Evolutionary conservation across 495 filamentous ascomycete genomes (phyloP).

Genomic region (Penicillium riverlandense): DNA sequence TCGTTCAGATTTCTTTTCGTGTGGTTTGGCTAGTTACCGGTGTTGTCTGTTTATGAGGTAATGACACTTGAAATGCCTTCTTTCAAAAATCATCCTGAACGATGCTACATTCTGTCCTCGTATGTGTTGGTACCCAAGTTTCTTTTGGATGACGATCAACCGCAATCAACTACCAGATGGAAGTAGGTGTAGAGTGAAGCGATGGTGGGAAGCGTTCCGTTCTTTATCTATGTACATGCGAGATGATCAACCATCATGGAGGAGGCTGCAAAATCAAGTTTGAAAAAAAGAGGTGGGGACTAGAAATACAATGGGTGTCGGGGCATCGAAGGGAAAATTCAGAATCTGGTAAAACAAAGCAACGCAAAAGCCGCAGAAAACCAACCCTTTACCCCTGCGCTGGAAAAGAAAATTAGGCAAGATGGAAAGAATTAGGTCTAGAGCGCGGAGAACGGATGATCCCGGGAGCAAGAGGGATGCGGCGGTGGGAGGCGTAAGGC

Average conservation of each 20-base stretch:
- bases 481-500: neutral
- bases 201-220: neutral
- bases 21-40: no score
- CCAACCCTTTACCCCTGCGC: no score
- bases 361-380: neutral
- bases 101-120: no score
- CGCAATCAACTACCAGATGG: neutral
- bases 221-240: constrained; percentile 22
- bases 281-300: constrained; percentile 3
- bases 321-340: constrained; percentile 2
- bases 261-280: neutral
- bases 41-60: neutral
- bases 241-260: constrained; percentile 7
- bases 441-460: constrained; percentile 1
- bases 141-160: no score
- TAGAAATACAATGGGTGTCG: constrained; percentile 22
- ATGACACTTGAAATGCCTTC: neutral
- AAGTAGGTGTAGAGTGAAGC: neutral
- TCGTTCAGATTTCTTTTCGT: no score
- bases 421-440: neutral
- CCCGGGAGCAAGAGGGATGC: neutral
- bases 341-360: constrained; percentile 1
- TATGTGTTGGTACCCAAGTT: no score
- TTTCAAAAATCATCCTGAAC: no score
- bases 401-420: neutral